Percentiles rank a stretch among this genome's conserved stretches.
Evolutionary conservation across 2,329 filamentous ascomycete species (phyloP).

Genomic region (Aspergillus tanneri): DNA sequence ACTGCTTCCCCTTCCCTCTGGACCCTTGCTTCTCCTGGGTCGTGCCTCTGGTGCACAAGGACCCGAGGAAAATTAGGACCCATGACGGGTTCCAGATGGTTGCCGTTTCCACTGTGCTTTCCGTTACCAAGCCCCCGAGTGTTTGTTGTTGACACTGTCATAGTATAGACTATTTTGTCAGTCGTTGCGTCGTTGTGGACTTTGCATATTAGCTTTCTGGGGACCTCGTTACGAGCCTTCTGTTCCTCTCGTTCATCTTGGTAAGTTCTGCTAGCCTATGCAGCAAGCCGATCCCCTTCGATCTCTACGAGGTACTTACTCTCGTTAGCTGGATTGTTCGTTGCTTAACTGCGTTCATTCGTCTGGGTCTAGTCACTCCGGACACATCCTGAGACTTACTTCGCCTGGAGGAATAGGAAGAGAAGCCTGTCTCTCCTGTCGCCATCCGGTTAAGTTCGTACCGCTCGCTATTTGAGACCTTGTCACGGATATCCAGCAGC

Average conservation of each 20-base stretch:
- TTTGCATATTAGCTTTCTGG: constrained; percentile 33
- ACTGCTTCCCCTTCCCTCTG: constrained; percentile 23
- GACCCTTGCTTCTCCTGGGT: constrained; percentile 35
- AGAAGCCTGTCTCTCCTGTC: constrained; percentile 28
- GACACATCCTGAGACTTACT: constrained; percentile 23
- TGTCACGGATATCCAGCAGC: constrained; percentile 17
- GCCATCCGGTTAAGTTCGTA: constrained; percentile 10
- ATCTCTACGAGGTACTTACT: constrained; percentile 33
- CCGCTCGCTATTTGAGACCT: constrained; percentile 18
- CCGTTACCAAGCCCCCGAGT: constrained; percentile 16
- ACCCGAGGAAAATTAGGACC: constrained; percentile 27
- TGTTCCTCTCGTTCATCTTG: constrained; percentile 25
- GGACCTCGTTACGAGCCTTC: constrained; percentile 24
- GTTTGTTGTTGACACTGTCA: constrained; percentile 38
- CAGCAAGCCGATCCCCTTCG: constrained; percentile 27
- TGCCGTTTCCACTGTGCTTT: constrained; percentile 28
- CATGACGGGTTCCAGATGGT: constrained; percentile 23
- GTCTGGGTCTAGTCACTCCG: constrained; percentile 34
- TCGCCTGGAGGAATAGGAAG: constrained; percentile 18
- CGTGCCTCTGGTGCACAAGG: constrained; percentile 27
- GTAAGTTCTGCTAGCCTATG: constrained; percentile 35
- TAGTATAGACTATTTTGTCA: constrained; percentile 23
- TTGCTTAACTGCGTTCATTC: constrained; percentile 30
- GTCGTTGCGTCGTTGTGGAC: constrained; percentile 21
- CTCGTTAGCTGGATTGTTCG: constrained; percentile 42